Base-by-base conservation (phyloP, 2,329 filamentous ascomycete species). In the Stagonosporopsis cucurbitacearum region DNA sequence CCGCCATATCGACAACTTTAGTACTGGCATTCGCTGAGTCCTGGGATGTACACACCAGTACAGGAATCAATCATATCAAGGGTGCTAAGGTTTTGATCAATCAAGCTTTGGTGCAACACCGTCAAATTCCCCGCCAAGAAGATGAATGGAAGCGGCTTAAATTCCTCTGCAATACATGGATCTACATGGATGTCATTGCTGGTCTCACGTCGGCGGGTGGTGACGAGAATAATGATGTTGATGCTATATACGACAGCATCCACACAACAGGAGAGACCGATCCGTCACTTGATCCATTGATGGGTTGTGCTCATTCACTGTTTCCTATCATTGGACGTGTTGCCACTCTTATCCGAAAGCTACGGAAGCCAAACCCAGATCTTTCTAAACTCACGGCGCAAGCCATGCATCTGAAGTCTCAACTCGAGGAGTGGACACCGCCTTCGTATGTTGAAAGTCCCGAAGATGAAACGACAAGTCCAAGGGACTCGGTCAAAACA, bases 141-240 rank as follows among this genome's bases (percentile, higher is more conserved):
- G 69, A 73, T 20, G 72, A 75, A 42, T 68, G 70, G 60, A 76
- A 79, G 35, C 78, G 86, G 7, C 75, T 90, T 22, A 84, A 84
- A 51, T 90, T 90, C 63, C 77, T 91, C 17, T 88, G 86, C 74
- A 90, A 89, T 66, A 86, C 85, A 4, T 90, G 86, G 85, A 81
- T 90, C 7, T 91, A 90, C 65, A 88, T 90, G 82, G 87, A 90
- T 68, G 88, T 90, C 25, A 87, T 90, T 59, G 85, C 88, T 22
- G 82, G 87, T 13, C 75, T 91, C 44, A 90, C 87, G 0, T 86
- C 86, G 3, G 74, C 84, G 3, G 84, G 86, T 54, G 81, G 83
- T 32, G 83, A 84, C 22, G 83, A 85, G 12, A 79, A 79, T 3
- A 79, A 80, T 42, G 82, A 85, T 64, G 83, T 85, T 51, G 75